Conservation (phyloP, 495 filamentous ascomycete genomes). For the Tuber brumale region DNA sequence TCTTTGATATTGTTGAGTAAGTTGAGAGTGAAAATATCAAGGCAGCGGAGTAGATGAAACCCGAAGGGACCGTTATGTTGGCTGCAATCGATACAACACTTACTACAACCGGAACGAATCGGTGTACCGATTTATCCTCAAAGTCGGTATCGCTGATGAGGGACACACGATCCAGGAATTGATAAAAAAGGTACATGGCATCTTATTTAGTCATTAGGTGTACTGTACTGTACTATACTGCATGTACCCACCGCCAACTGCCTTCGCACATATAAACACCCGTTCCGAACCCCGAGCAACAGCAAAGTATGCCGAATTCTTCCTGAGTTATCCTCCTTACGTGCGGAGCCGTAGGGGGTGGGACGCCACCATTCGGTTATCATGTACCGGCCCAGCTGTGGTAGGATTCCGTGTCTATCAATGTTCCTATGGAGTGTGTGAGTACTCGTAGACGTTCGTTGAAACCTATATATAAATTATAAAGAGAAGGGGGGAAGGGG, state of each 20-base stretch:
- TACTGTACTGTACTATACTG: neutral
- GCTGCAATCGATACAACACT: neutral
- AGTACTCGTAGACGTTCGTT: neutral
- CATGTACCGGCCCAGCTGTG: neutral
- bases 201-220: neutral
- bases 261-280: neutral
- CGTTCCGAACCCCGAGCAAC: neutral
- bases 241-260: neutral
- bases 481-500: neutral
- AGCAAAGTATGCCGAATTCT: neutral
- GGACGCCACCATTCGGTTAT: neutral
- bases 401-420: neutral
- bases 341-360: neutral
- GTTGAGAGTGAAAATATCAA: neutral
- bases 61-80: neutral
- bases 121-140: neutral
- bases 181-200: neutral
- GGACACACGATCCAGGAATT: neutral
- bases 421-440: neutral
- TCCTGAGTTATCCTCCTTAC: neutral
- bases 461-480: neutral
- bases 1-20: neutral
- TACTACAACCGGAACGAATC: neutral
- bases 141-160: neutral
- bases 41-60: neutral